Evolutionary conservation across 305 asterid species (phyloP).

Genomic region (Salvia sclarea): DNA sequence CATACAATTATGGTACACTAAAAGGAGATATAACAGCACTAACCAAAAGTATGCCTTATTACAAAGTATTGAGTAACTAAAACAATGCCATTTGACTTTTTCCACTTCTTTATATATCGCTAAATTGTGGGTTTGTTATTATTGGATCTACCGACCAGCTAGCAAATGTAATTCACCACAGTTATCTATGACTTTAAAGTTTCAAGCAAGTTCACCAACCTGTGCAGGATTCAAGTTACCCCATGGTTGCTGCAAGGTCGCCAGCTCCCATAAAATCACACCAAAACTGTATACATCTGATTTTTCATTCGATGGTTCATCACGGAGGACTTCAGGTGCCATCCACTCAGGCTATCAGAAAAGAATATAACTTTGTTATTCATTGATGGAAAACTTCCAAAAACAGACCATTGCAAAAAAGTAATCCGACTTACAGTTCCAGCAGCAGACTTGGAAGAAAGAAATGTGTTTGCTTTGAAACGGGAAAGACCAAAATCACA

Average conservation of each 20-base stretch:
- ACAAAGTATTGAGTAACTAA: not conserved
- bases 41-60: not conserved
- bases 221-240: constrained; percentile 84
- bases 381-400: not conserved
- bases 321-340: constrained; percentile 99
- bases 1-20: not conserved
- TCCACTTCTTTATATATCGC: not conserved
- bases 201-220: constrained; percentile 53
- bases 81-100: not conserved
- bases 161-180: not conserved
- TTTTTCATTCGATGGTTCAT: constrained; percentile 95
- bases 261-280: constrained; percentile 95
- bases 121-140: not conserved
- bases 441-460: constrained; percentile 98
- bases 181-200: constrained; percentile 9
- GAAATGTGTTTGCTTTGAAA: constrained; percentile 90
- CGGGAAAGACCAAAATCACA: constrained; percentile 99
- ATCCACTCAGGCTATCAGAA: constrained; percentile 93
- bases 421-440: constrained; percentile 79
- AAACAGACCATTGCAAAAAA: constrained; percentile 18
- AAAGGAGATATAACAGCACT: not conserved
- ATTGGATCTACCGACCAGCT: constrained; percentile 2
- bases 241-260: constrained; percentile 93
- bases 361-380: constrained; percentile 15
- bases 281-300: constrained; percentile 98